These are phyloP conservation scores for Colletotrichum sp. DNA, from an alignment of 2,329 filamentous ascomycete species.

Conservation along the genomic window DNA sequence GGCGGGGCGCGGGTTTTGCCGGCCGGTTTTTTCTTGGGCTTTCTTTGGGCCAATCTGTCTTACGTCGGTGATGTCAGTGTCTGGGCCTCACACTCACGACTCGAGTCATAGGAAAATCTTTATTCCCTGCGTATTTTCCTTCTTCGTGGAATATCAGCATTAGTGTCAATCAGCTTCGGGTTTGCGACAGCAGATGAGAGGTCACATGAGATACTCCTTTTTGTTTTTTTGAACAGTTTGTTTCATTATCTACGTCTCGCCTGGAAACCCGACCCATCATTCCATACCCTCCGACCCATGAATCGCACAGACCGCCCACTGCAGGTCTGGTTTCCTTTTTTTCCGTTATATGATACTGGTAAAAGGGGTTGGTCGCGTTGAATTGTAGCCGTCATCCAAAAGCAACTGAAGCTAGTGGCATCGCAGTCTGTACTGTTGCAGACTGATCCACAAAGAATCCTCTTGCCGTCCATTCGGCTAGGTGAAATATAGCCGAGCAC, in stretches of 20 bases:
- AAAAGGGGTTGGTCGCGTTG: neutral
- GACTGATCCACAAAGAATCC: neutral
- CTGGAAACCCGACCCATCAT: neutral
- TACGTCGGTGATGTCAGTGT: neutral
- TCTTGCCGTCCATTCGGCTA: neutral
- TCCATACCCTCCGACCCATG: neutral
- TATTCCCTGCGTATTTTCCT: neutral
- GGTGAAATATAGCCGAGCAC: neutral
- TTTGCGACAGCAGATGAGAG: neutral
- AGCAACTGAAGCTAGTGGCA: neutral
- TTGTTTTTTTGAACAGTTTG: neutral
- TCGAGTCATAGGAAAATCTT: neutral
- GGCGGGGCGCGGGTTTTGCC: slow-evolving; percentile 21
- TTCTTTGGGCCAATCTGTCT: neutral
- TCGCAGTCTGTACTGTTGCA: neutral
- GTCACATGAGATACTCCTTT: neutral
- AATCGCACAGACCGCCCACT: neutral
- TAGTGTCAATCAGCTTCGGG: neutral
- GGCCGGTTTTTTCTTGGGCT: neutral
- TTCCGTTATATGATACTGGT: neutral
- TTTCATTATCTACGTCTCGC: neutral
- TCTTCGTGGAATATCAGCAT: neutral
- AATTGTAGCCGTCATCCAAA: neutral
- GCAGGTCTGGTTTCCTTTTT: neutral
- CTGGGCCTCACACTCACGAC: neutral